These are phyloP conservation scores for Diphasiastrum complanatum DNA, from an alignment of 83 land plant species.

Conservation along the genomic window DNA sequence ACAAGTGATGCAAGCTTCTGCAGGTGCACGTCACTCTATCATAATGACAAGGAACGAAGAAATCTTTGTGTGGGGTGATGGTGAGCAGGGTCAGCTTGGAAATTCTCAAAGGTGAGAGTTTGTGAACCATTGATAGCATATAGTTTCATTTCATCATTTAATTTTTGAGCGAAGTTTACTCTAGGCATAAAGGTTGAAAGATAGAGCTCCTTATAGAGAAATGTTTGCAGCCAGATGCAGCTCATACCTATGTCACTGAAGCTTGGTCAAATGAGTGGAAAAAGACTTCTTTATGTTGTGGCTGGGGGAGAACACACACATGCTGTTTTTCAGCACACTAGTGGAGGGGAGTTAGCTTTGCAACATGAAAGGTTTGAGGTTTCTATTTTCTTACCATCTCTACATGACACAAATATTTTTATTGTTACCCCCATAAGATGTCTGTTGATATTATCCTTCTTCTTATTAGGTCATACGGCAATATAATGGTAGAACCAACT, in stretches of 20 bases:
- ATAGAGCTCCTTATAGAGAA: conserved; percentile 2
- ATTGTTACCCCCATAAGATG: conserved; percentile 1
- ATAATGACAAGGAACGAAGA: conserved; percentile 23
- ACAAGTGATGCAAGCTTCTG: conserved; percentile 34
- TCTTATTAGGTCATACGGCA: no score
- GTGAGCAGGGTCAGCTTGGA: conserved; percentile 44
- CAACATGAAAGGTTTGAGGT: conserved; percentile 1
- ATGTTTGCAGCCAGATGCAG: conserved; percentile 22
- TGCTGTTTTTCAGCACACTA: conserved; percentile 15
- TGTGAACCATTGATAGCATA: neutral
- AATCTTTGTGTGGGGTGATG: conserved; percentile 46
- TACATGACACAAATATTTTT: neutral
- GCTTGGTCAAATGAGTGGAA: conserved; percentile 7
- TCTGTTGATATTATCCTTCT: no score
- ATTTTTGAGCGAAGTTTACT: neutral
- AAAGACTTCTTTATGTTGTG: conserved; percentile 33
- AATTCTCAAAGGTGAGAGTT: conserved; percentile 19
- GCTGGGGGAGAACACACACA: conserved; percentile 47
- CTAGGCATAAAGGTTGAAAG: conserved; percentile 3
- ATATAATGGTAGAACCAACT: no score
- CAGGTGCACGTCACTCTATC: conserved; percentile 43
- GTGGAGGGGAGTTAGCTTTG: neutral
- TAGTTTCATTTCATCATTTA: neutral
- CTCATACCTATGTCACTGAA: conserved; percentile 19
- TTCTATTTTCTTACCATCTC: no score